Evolutionary conservation across 306 rosid species (phyloP), one percentile per base, ranked within the genome.

Genomic region (Pachyrhizus erosus): DNA sequence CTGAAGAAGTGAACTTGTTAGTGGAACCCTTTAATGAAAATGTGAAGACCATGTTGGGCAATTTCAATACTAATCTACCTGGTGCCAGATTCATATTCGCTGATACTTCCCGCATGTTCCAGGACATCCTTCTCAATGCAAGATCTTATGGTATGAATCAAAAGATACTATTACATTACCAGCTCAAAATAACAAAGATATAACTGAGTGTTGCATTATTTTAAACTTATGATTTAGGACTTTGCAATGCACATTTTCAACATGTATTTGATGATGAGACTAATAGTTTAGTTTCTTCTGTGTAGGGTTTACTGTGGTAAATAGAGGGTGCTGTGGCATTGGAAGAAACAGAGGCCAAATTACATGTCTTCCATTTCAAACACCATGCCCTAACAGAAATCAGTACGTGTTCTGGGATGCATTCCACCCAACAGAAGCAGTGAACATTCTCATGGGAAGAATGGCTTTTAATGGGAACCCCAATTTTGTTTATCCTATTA

Each of bases 401-500:
- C 88, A 87, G 66, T 95, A 93, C 21, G 86, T 93, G 29, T 95
- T 93, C 75, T 93, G 98, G 98, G 99, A 95, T 85, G 99, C 99
- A 52, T 95, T 91, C 66, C 99, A 93, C 83, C 98, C 99, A 57
- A 95, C 98, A 0, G 89, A 84, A 79, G 98, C 97, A 52, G 96
- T 87, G 26, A 93, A 93, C 87, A 51, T 90, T 80, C 79, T 93
- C 9, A 80, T 92, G 86, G 99, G 86, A 48, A 86, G 70, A 64
- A 89, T 73, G 78, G 99, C 96, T 73, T 91, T 96, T 81, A 84
- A 26, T 76, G 97, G 97, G 4, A 89, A 87, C 81, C 48, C 33
- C 0, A 85, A 75, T 75, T 18, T 77, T 73, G 86, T 88, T 80
- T 90, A 81, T 82, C 98, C 99, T 48, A 75, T 88, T 5, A 95